Evolutionary conservation across 176 grass and related monocot genomes (phyloP).

Genomic region (Bothriochloa decipiens): DNA sequence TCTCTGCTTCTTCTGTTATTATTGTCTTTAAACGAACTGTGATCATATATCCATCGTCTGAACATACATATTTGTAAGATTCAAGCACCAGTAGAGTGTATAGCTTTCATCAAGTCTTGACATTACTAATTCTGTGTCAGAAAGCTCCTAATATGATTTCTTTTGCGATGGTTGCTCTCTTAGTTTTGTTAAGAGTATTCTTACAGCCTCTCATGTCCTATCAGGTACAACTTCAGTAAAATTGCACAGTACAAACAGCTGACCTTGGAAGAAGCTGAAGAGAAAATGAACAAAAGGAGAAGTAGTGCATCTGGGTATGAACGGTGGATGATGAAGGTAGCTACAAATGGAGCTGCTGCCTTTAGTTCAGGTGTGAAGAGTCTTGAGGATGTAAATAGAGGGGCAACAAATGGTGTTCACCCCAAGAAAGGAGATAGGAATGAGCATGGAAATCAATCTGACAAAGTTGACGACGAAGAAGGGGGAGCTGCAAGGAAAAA

Average conservation of each 20-base stretch:
- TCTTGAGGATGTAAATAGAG: conserved; percentile 33
- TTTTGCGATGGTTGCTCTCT: not conserved
- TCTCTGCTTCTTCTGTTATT: conserved; percentile 23
- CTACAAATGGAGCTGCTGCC: conserved; percentile 75
- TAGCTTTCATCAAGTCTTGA: not conserved
- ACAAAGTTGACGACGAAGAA: conserved; percentile 60
- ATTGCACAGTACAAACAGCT: conserved; percentile 86
- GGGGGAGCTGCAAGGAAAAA: conserved; percentile 52
- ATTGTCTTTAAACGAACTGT: conserved; percentile 19
- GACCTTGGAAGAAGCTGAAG: conserved; percentile 90
- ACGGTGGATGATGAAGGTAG: conserved; percentile 87
- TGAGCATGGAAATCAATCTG: conserved; percentile 58
- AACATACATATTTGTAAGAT: not conserved
- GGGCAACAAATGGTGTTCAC: conserved; percentile 34
- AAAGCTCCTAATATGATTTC: not conserved
- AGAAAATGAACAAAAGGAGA: conserved; percentile 82
- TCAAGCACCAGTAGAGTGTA: not conserved
- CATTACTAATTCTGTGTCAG: not conserved
- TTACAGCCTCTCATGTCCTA: conserved; percentile 18
- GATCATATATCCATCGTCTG: not conserved
- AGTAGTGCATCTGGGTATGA: conserved; percentile 74
- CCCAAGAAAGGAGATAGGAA: conserved; percentile 56
- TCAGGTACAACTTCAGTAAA: conserved; percentile 90
- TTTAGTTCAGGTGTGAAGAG: conserved; percentile 67
- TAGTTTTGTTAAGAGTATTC: conserved; percentile 14